phyloP scores from a whole-genome alignment of 257 asterid species.

The Solanum dulcamara region DNA sequence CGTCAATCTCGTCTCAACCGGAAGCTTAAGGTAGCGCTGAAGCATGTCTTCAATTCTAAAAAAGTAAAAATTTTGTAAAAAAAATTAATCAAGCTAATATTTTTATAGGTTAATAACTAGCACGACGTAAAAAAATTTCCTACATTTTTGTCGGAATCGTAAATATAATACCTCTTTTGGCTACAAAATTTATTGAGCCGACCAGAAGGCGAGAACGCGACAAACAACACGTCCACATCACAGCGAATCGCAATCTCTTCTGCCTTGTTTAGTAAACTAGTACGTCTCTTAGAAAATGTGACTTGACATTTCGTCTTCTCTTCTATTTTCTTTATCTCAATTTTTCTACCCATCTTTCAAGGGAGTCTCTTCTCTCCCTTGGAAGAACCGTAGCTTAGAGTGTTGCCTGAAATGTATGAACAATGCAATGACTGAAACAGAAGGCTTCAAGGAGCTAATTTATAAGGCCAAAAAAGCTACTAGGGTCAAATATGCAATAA shows the following conservation, averaged over 20 bases:
- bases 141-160: neutral
- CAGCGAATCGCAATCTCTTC: conserved; percentile 28
- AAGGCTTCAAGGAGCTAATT: neutral
- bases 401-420: neutral
- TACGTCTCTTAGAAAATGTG: conserved; percentile 52
- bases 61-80: neutral
- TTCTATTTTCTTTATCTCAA: neutral
- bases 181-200: conserved; percentile 36
- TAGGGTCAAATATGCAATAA: neutral
- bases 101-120: neutral
- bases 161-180: conserved; percentile 13
- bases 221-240: conserved; percentile 35
- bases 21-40: conserved; percentile 22
- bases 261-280: conserved; percentile 37
- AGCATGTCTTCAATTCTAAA: conserved; percentile 46
- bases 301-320: conserved; percentile 35
- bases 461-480: neutral
- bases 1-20: conserved; percentile 35
- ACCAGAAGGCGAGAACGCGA: conserved; percentile 50
- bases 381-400: neutral
- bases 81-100: neutral
- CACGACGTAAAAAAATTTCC: neutral
- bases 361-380: neutral
- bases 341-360: neutral
- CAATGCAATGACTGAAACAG: neutral